Evolutionary conservation across 148 eudicot genomes (phyloP).

Genomic region (Amaranthus cruentus): DNA sequence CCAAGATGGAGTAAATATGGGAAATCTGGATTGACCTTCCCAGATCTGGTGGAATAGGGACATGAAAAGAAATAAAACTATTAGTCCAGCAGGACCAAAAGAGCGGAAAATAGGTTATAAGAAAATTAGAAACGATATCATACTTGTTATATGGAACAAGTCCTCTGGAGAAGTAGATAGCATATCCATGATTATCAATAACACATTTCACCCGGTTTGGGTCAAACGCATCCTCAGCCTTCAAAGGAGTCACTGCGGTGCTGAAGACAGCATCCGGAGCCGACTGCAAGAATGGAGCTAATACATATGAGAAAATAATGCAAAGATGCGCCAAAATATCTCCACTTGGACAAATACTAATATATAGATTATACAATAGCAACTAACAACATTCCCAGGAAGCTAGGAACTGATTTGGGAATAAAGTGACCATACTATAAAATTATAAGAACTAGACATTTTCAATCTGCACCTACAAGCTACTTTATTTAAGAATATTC

Average conservation of each 20-base stretch:
- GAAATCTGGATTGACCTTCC: slow-evolving; percentile 68
- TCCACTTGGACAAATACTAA: background rate
- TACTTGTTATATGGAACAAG: slow-evolving; percentile 85
- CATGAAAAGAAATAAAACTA: background rate
- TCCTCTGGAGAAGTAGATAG: slow-evolving; percentile 91
- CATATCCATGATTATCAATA: slow-evolving; percentile 76
- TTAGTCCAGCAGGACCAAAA: background rate
- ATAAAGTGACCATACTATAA: background rate
- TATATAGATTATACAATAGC: background rate
- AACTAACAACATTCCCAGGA: background rate
- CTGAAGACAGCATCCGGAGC: slow-evolving; percentile 95
- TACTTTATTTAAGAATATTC: too few relatives aligned
- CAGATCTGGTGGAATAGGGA: slow-evolving; percentile 51
- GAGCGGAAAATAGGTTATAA: background rate
- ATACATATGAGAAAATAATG: background rate
- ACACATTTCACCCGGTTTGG: slow-evolving; percentile 94
- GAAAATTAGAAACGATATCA: slow-evolving; percentile 14
- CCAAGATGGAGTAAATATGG: slow-evolving; percentile 95
- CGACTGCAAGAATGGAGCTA: slow-evolving; percentile 38
- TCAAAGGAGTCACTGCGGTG: slow-evolving; percentile 89
- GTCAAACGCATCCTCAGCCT: slow-evolving; percentile 89
- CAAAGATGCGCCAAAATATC: background rate
- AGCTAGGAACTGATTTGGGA: background rate
- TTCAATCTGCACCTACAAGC: too few relatives aligned
- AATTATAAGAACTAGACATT: too few relatives aligned